Evolutionary conservation across 2,329 filamentous ascomycete genomes (phyloP).

Genomic region (Orbilia ellipsospora): DNA sequence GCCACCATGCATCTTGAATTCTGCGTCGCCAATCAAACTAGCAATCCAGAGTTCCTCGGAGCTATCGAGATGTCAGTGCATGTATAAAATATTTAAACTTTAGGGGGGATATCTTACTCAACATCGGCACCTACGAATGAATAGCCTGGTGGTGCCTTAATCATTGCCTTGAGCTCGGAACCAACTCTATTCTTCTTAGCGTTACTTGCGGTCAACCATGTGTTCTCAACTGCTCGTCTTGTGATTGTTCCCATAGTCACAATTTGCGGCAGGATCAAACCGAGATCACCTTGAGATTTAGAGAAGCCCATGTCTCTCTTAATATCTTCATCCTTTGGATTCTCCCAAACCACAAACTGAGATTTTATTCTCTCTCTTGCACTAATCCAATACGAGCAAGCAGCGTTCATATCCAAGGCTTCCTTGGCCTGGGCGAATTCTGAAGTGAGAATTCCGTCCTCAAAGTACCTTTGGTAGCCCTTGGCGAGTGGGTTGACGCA

Average conservation of each 20-base stretch:
- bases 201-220: slow-evolving; percentile 97
- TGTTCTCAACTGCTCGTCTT: slow-evolving; percentile 92
- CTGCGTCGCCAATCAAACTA: slow-evolving; percentile 90
- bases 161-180: slow-evolving; percentile 96
- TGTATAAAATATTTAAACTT: neutral
- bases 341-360: slow-evolving; percentile 92
- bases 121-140: slow-evolving; percentile 96
- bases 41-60: slow-evolving; percentile 99
- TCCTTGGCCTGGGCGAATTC: slow-evolving; percentile 92
- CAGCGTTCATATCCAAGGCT: slow-evolving; percentile 97
- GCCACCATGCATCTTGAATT: slow-evolving; percentile 93
- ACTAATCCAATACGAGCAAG: slow-evolving; percentile 99
- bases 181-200: slow-evolving; percentile 96
- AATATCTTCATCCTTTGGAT: slow-evolving; percentile 65
- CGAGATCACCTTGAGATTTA: slow-evolving; percentile 64
- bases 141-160: slow-evolving; percentile 89
- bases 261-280: slow-evolving; percentile 92
- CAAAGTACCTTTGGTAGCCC: slow-evolving; percentile 88
- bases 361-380: slow-evolving; percentile 90
- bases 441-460: slow-evolving; percentile 85
- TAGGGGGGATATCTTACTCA: slow-evolving; percentile 65
- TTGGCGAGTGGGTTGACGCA: slow-evolving; percentile 92
- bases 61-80: slow-evolving; percentile 47
- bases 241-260: slow-evolving; percentile 99
- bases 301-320: slow-evolving; percentile 55